Conservation (phyloP, 768 basidiomycete species). For the Lepiota subincarnata region DNA sequence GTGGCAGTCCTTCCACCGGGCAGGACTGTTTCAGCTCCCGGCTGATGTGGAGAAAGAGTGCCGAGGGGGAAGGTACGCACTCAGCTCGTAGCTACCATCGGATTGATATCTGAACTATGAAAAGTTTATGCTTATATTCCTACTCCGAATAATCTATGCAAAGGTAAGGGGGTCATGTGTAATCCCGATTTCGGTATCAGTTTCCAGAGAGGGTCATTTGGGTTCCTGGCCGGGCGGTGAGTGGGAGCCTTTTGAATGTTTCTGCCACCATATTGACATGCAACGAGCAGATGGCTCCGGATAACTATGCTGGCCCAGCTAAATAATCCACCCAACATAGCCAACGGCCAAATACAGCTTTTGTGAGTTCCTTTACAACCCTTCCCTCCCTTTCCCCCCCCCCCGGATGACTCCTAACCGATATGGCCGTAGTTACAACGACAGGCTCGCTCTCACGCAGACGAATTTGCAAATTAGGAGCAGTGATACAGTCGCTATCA, state of each 20-base stretch:
- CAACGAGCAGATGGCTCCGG: constrained; percentile 53
- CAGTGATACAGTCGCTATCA: constrained; percentile 44
- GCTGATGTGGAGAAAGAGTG: constrained; percentile 70
- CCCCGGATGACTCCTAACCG: background rate
- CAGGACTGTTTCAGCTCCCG: constrained; percentile 68
- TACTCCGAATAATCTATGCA: constrained; percentile 55
- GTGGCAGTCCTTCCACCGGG: constrained; percentile 57
- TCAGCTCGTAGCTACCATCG: background rate
- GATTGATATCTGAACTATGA: constrained; percentile 6
- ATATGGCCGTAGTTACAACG: constrained; percentile 55
- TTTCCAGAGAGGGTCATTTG: constrained; percentile 62
- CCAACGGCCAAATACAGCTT: constrained; percentile 71
- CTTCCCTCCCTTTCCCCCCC: background rate
- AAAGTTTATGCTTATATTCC: constrained; percentile 82
- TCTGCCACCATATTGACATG: constrained; percentile 1
- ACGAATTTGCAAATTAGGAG: constrained; percentile 62
- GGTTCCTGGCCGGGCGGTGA: constrained; percentile 59
- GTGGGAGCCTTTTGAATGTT: constrained; percentile 23
- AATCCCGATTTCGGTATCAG: constrained; percentile 78
- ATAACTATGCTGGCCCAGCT: constrained; percentile 74
- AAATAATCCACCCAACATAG: constrained; percentile 60
- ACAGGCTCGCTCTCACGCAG: constrained; percentile 57
- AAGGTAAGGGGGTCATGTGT: constrained; percentile 51
- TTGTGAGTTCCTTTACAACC: constrained; percentile 44
- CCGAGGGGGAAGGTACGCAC: constrained; percentile 63